A percentile compares a stretch with the other conserved stretches of the same genome.
Conservation (phyloP, 2,329 filamentous ascomycete species). For the Canariomyces notabilis region DNA sequence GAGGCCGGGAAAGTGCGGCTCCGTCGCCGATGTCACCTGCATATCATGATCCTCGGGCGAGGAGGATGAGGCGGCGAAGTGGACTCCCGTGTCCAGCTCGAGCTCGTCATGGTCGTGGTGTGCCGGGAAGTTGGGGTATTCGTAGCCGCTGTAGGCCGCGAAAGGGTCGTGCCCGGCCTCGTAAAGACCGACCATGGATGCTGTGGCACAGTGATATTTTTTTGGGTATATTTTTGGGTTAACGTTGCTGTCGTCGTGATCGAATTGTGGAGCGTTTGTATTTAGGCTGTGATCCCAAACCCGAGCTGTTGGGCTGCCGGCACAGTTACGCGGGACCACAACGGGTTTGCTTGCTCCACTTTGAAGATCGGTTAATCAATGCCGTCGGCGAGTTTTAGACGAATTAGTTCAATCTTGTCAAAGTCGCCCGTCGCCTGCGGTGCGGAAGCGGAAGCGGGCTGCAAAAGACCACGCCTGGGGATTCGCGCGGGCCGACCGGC, state of each 20-base stretch:
- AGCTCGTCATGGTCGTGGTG: background rate
- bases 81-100: background rate
- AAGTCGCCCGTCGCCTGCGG: background rate
- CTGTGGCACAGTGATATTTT: background rate
- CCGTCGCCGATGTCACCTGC: conserved; percentile 14
- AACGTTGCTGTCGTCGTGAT: conserved; percentile 7
- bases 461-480: background rate
- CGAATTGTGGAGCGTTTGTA: conserved; percentile 17
- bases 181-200: conserved; percentile 14
- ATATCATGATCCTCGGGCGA: conserved; percentile 17
- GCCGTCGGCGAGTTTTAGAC: conserved; percentile 6
- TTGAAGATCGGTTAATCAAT: conserved; percentile 14
- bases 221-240: too few species aligned
- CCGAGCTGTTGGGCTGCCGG: conserved; percentile 10
- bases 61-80: conserved; percentile 9
- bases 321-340: background rate
- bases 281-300: conserved; percentile 12
- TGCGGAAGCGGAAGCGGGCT: background rate
- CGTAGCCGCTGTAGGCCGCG: conserved; percentile 9
- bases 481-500: too few species aligned
- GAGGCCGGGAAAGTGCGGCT: conserved; percentile 10
- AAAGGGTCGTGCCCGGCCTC: conserved; percentile 11
- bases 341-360: conserved; percentile 13
- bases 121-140: conserved; percentile 5
- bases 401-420: conserved; percentile 1